phyloP scores from a whole-genome alignment of 768 basidiomycete species.

The Boletellus sp. region DNA sequence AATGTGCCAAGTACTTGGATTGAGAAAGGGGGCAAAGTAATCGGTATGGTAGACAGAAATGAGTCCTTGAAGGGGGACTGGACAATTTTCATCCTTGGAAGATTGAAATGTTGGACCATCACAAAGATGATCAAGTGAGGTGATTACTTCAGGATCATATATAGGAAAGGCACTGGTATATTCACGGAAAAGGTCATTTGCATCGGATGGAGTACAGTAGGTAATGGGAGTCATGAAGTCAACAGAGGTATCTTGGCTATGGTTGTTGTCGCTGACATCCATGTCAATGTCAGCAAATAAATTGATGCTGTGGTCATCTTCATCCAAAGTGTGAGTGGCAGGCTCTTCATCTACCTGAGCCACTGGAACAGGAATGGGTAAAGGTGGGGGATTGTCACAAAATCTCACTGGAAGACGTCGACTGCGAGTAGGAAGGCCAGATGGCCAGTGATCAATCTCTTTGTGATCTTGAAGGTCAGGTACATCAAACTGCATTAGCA shows the following conservation, averaged over 20 bases:
- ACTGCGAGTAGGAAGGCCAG: background rate
- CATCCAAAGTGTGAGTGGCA: background rate
- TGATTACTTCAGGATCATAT: background rate
- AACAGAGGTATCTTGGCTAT: background rate
- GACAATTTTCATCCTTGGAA: background rate
- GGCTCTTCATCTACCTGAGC: background rate
- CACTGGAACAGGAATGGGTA: background rate
- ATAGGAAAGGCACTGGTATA: background rate
- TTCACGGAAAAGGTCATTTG: background rate
- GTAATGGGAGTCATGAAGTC: background rate
- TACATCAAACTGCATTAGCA: background rate
- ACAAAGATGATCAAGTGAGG: background rate
- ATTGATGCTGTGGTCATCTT: background rate
- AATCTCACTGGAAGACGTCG: background rate
- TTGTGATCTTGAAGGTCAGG: background rate
- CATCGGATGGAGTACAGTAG: background rate
- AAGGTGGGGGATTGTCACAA: background rate
- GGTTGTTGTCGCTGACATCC: background rate
- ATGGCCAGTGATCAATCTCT: background rate
- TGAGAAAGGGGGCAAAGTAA: constrained; percentile 13
- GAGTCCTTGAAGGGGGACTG: too few species aligned
- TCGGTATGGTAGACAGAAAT: background rate
- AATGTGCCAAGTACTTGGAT: constrained; percentile 15
- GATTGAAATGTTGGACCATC: background rate
- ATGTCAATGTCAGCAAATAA: background rate